Base-by-base conservation (phyloP, 305 asterid species). In the Vinca major region DNA sequence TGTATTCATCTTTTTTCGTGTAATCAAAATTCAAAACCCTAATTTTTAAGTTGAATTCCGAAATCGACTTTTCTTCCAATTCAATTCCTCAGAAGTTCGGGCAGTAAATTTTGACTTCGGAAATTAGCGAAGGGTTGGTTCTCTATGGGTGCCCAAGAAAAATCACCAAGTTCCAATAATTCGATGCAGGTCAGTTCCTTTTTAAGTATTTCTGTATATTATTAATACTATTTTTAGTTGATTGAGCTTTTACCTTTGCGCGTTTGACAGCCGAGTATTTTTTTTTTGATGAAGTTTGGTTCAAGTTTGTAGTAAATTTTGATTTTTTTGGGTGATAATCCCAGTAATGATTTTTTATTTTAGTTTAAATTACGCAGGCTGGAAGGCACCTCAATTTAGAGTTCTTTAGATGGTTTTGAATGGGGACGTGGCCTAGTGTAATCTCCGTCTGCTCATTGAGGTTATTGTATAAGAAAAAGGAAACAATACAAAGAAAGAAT, bases 121-220 rank as follows among this genome's bases (percentile, higher is more conserved):
- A 17, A 11, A 67, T 45, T 43, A n/a, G 64, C 55, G 47, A 63
- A 47, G 45, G 49, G 0, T 72, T 72, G 49, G 1, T 72, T 72
- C 66, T 76, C 76, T 64, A 86, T 90, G 97, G 95, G 91, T 72
- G 86, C 93, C 69, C 96, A 80, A 76, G 96, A 89, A 70, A 87
- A 87, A 80, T 79, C 86, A 52, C 88, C 86, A 39, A 83, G 75
- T 81, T 75, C 84, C 75, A 82, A 52, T 81, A 82, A 80, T 79
- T 72, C 86, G 84, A 84, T 87, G 86, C 97, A 88, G 93, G 97
- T 88, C 50, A 75, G 86, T 81, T 70, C 65, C 21, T 16, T 43
- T 26, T 5, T 40, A 19, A 3, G 21, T 49, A 6, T 14, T 65
- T 12, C 20, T 21, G 1, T 57, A 5, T 8, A 12, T 45, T n/a